Evolutionary conservation across 2,329 filamentous ascomycete species (phyloP).

Genomic region (Cladophialophora psammophila): DNA sequence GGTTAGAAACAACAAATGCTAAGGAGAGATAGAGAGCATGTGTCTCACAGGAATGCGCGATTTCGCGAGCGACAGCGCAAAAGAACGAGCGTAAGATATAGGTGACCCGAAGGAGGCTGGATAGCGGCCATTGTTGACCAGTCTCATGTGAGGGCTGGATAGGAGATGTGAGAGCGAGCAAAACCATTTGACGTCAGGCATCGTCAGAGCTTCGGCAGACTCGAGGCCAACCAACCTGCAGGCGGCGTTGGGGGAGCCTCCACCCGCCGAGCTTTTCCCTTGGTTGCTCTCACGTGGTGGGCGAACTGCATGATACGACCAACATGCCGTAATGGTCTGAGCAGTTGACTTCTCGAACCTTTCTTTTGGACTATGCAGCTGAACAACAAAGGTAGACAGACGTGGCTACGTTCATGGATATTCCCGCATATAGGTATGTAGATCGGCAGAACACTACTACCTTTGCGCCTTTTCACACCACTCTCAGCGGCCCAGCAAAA

Average conservation of each 20-base stretch:
- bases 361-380: not conserved
- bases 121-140: conserved; percentile 14
- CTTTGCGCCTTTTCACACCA: not conserved
- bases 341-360: not conserved
- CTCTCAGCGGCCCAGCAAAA: not conserved
- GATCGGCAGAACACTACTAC: not conserved
- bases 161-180: conserved; percentile 4
- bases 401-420: not conserved
- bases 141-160: conserved; percentile 15
- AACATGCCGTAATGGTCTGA: not conserved
- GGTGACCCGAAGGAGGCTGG: conserved; percentile 8
- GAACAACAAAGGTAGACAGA: not conserved
- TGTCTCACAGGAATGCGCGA: not conserved
- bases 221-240: conserved; percentile 9
- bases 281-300: not conserved
- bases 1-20: not conserved
- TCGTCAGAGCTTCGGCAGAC: not conserved
- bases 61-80: conserved; percentile 2
- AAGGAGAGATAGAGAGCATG: not conserved
- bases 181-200: conserved; percentile 22
- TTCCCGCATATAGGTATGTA: not conserved
- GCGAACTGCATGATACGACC: not conserved
- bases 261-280: conserved; percentile 1
- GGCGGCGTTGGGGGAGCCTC: conserved; percentile 3
- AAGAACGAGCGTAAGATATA: conserved; percentile 10